A percentile compares a stretch with the other conserved stretches of the same genome.
Conservation (phyloP, 371 early-diverging fungal genomes). For the Zychaea mexicana region DNA sequence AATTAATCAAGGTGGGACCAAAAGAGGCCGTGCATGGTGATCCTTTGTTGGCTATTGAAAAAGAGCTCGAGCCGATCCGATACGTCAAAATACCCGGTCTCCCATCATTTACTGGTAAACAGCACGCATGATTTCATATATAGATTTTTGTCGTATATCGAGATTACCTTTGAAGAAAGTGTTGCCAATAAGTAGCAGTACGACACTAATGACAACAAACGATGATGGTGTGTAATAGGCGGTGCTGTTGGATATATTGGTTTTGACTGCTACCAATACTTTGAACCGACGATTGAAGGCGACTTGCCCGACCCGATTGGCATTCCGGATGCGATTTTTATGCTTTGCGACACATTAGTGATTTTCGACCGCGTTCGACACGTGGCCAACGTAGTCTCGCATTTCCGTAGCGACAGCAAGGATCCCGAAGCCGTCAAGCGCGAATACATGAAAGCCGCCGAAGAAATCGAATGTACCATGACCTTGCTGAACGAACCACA, state of each 20-base stretch:
- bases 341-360: constrained; percentile 93
- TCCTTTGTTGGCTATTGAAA: constrained; percentile 83
- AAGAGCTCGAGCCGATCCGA: constrained; percentile 73
- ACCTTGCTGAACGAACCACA: constrained; percentile 56
- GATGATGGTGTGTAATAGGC: constrained; percentile 51
- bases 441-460: constrained; percentile 67
- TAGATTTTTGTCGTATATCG: neutral
- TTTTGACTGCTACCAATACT: constrained; percentile 95
- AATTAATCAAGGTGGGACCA: constrained; percentile 77
- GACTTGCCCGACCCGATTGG: constrained; percentile 82
- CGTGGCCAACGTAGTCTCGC: constrained; percentile 87
- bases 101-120: constrained; percentile 83
- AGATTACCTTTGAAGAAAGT: too few species aligned
- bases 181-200: neutral
- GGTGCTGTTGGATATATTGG: constrained; percentile 97
- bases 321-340: constrained; percentile 91
- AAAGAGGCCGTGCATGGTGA: constrained; percentile 79
- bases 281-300: constrained; percentile 86
- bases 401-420: constrained; percentile 73
- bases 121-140: neutral
- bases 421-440: constrained; percentile 55
- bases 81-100: constrained; percentile 83
- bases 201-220: neutral
- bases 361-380: constrained; percentile 94
- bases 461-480: constrained; percentile 67